Base-by-base conservation (phyloP, 345 rosid species). In the Rubroshorea leprosula region DNA sequence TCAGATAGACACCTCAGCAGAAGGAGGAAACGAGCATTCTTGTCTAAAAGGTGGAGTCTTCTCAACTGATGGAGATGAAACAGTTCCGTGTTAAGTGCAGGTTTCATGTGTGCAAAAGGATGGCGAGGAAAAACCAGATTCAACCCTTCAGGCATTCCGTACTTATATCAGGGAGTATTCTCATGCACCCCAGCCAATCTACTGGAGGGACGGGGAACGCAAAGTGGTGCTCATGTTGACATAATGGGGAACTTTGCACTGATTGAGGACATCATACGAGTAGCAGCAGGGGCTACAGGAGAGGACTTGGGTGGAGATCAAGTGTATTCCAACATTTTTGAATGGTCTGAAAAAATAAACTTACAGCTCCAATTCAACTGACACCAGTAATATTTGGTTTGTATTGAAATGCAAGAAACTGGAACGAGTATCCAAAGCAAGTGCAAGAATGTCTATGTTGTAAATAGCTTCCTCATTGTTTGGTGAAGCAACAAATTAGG, bases 221-320 rank as follows among this genome's bases (percentile, higher is more conserved):
- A 79, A 61, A 86, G 94, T 58, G 94, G 89, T 58, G 80, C 85
- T 17, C 89, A 85, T 61, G 89, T 85, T 27, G 85, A 85, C 71
- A 83, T 85, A 56, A 70, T 85, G 94, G 94, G 89, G 19, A 86
- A 86, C 53, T 86, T 86, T 31, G 89, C 85, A 25, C 66, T 86
- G 71, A 83, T 83, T 19, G 94, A 86, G 68, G 89, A 86, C 62
- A 54, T 86, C 49, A 60, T 85, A 64, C 76, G 85, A 56, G 76
- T 83, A 5, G 86, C 89, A 23, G 85, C 93, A 0, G 89, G 93
- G 20, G 83, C 81, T 35, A 73, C 76, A 0, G 87, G 87, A 35
- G 74, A 79, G 19, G 81, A 81, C 20, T 54, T 86, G 62, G 83
- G 83, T 49, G 85, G 89, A 10, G 89, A 79, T 68, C 74, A 49